A percentile compares a stretch with the other conserved stretches of the same genome.
phyloP scores from a whole-genome alignment of 495 filamentous ascomycete genomes.

The Trichoderma asperelloides region DNA sequence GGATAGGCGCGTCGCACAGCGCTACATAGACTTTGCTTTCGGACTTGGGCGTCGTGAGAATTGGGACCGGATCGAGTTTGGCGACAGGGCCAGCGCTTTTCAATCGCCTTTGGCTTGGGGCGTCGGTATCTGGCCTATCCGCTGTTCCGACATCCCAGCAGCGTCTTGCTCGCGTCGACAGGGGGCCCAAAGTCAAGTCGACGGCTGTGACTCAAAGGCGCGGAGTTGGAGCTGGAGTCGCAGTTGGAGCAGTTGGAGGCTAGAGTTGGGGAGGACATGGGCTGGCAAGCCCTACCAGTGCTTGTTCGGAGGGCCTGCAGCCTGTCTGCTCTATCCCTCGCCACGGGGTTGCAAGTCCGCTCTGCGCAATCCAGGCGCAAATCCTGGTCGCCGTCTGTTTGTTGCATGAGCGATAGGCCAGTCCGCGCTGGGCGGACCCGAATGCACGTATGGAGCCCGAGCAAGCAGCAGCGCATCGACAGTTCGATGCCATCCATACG shows the following conservation, averaged over 20 bases:
- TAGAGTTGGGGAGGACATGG: background rate
- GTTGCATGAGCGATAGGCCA: constrained; percentile 6
- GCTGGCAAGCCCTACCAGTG: background rate
- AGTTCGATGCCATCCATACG: background rate
- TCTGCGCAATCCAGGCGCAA: background rate
- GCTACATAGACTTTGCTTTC: background rate
- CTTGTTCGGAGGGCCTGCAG: too few relatives aligned
- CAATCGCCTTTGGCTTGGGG: background rate
- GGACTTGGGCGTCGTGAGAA: background rate
- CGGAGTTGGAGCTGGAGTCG: background rate
- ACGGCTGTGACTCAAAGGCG: background rate
- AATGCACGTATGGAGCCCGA: background rate
- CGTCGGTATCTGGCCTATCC: background rate
- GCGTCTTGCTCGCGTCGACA: background rate
- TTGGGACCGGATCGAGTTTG: background rate
- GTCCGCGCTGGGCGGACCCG: background rate
- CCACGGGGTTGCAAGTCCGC: too few relatives aligned
- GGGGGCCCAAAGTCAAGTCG: background rate
- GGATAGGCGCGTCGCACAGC: background rate
- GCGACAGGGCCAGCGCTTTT: background rate
- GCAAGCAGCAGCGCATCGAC: too few relatives aligned
- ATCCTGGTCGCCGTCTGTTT: background rate
- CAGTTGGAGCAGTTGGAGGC: background rate
- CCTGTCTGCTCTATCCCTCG: too few relatives aligned
- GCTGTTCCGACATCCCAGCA: background rate